Conservation (phyloP, 176 grass and related monocot species). For the Oryza meridionalis region DNA sequence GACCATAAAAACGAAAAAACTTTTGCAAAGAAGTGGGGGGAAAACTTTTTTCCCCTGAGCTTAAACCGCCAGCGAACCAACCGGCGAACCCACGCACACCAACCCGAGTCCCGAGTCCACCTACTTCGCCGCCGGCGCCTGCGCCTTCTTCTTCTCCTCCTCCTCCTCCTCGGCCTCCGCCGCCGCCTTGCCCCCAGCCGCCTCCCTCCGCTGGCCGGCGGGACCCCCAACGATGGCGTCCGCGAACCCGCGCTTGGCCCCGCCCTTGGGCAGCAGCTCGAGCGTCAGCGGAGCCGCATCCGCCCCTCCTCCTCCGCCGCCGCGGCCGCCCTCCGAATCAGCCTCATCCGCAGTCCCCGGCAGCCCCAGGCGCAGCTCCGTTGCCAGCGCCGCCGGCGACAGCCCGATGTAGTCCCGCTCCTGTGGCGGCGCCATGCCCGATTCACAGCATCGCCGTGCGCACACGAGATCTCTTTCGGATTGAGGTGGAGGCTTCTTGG, state of each 20-base stretch:
- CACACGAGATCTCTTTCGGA: background rate
- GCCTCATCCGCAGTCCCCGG: constrained; percentile 55
- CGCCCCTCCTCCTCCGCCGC: background rate
- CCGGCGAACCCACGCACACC: constrained; percentile 4
- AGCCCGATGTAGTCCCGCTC: constrained; percentile 81
- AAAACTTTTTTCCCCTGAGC: background rate
- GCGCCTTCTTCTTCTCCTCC: constrained; percentile 52
- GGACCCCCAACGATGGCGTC: constrained; percentile 46
- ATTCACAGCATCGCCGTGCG: constrained; percentile 30
- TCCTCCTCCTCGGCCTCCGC: constrained; percentile 41
- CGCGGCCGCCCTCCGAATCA: background rate
- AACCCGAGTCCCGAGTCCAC: constrained; percentile 1
- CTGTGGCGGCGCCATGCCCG: constrained; percentile 56
- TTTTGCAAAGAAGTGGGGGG: background rate
- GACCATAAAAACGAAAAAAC: background rate
- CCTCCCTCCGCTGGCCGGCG: constrained; percentile 41
- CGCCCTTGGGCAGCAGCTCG: constrained; percentile 61
- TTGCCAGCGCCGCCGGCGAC: constrained; percentile 57
- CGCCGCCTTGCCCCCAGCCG: constrained; percentile 29
- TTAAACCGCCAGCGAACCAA: constrained; percentile 28
- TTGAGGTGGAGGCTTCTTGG: constrained; percentile 47
- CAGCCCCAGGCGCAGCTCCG: constrained; percentile 72
- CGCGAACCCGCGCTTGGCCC: constrained; percentile 83
- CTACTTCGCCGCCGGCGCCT: constrained; percentile 66
- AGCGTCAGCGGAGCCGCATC: constrained; percentile 47